phyloP scores from a whole-genome alignment of 148 eudicot genomes.

The Nepenthes mirabilis region DNA sequence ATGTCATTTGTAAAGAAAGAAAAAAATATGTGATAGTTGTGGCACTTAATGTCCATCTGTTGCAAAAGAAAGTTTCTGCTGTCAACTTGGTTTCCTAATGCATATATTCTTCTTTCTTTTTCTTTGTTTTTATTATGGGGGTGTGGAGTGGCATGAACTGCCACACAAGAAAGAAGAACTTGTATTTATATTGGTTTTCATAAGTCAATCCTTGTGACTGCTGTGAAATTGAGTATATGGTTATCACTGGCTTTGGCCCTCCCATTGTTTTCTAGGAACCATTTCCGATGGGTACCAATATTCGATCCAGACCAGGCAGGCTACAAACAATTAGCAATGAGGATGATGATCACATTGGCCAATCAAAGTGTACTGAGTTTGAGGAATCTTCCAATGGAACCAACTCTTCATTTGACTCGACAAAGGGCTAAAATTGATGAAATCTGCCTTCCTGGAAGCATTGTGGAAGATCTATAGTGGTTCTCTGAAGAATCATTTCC shows the following conservation, averaged over 20 bases:
- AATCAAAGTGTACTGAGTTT: background rate
- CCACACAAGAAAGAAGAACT: background rate
- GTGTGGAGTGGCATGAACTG: too few relatives aligned
- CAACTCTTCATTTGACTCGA: background rate
- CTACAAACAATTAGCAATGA: background rate
- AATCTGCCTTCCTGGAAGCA: too few relatives aligned
- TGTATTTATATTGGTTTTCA: background rate
- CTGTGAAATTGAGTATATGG: background rate
- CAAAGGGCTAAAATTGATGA: too few relatives aligned
- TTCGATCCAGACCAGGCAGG: conserved; percentile 32
- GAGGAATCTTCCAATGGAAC: background rate
- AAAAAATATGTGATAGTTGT: too few relatives aligned
- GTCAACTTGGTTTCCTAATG: too few relatives aligned
- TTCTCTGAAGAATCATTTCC: too few relatives aligned
- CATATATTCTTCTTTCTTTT: too few relatives aligned
- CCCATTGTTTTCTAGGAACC: conserved; percentile 36
- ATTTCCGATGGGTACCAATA: conserved; percentile 41
- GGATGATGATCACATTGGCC: background rate
- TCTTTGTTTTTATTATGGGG: too few relatives aligned
- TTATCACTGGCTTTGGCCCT: background rate
- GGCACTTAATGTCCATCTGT: background rate
- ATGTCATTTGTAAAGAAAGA: too few relatives aligned
- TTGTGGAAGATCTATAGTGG: too few relatives aligned
- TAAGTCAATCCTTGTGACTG: background rate
- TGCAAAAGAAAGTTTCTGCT: background rate